phyloP scores from a whole-genome alignment of 1,284 basidiomycete species.

The Ustilago hordei region DNA sequence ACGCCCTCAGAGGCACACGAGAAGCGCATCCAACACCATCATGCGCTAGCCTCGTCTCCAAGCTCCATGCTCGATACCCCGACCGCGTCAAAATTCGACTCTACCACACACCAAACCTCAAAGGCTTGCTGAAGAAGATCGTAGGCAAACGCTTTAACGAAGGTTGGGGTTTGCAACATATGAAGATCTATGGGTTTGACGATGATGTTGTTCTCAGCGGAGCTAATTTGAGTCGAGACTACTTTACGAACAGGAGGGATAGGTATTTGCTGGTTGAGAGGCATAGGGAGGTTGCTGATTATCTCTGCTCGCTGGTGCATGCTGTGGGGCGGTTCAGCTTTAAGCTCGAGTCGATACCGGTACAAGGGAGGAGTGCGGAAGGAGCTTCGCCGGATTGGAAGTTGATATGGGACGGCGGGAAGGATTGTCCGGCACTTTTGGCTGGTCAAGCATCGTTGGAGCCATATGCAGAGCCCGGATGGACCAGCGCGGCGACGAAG shows the following conservation, averaged over 20 bases:
- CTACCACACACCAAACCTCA: slow-evolving; percentile 83
- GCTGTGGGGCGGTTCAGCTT: slow-evolving; percentile 82
- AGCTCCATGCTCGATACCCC: slow-evolving; percentile 73
- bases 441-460: neutral
- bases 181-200: slow-evolving; percentile 94
- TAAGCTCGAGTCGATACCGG: slow-evolving; percentile 36
- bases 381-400: slow-evolving; percentile 27
- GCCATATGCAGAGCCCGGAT: slow-evolving; percentile 34
- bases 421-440: slow-evolving; percentile 3
- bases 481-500: slow-evolving; percentile 32
- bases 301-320: slow-evolving; percentile 83
- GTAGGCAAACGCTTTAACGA: slow-evolving; percentile 95
- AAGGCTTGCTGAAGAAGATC: slow-evolving; percentile 79
- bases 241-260: slow-evolving; percentile 95
- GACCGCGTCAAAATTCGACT: slow-evolving; percentile 80
- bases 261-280: slow-evolving; percentile 84
- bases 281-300: slow-evolving; percentile 79
- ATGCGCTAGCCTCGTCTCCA: slow-evolving; percentile 66
- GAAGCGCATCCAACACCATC: slow-evolving; percentile 75
- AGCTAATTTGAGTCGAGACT: slow-evolving; percentile 93
- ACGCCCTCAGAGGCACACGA: slow-evolving; percentile 91
- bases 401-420: slow-evolving; percentile 64
- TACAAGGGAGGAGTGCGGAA: neutral
- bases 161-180: slow-evolving; percentile 98
- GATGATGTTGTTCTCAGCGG: slow-evolving; percentile 92